Base-by-base conservation (phyloP, 768 basidiomycete genomes). In the Auricularia sp. region DNA sequence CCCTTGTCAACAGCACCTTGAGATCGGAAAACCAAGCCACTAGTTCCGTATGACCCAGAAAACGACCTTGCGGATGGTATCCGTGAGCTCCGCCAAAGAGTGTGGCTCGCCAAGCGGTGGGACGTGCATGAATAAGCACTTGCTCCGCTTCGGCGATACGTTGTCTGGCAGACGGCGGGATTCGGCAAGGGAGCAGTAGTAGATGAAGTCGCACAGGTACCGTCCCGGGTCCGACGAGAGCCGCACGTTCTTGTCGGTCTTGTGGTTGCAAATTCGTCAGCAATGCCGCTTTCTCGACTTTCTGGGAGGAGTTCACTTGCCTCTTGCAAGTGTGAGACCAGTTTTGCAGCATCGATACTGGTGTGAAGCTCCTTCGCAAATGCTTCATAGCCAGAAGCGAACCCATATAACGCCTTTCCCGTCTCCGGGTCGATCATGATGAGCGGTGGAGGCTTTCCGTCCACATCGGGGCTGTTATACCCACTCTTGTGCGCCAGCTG, bases 141-240 rank as follows among this genome's bases (percentile, higher is more conserved):
- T 68, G 64, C 43, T 54, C 18, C 66, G 66, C 21, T 65, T 63
- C 3, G 44, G 44, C n/a, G 12, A 62, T 12, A 44, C 61, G 35
- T 18, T 35, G 3, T 53, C 51, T 5, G 16, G 4, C n/a, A 61
- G 36, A 3, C 33, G 64, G 16, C 39, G 67, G 11, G 68, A 66
- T 54, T 89, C 88, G 3, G 87, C 87, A 34, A 90, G 79, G 10
- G 87, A 88, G 70, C 87, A 86, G 69, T 87, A 91, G 72, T 87
- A 88, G 65, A 86, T 81, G 72, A 87, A 90, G 74, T 90, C 88
- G 71, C 86, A 88, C 11, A 90, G 74, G 72, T 85, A 91, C 71
- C 87, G 86, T 0, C 88, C 88, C 16, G 87, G 85, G 70, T 90
- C 88, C 79, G 86, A 82, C 2, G 88, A 89, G 21, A 85, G 80